Base-by-base conservation (phyloP, 2,329 filamentous ascomycete species). In the Onygenales sp. region DNA sequence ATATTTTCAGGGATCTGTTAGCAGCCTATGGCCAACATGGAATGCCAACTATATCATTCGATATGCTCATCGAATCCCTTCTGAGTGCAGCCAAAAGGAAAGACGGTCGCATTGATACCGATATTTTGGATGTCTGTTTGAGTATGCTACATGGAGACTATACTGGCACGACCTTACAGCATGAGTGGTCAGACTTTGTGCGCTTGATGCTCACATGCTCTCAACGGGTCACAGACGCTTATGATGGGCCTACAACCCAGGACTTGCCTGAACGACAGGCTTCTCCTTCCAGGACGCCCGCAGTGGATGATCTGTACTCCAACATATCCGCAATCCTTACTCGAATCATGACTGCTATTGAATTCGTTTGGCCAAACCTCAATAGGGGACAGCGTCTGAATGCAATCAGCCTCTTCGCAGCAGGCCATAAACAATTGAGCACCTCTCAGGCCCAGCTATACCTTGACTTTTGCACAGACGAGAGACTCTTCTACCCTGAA, bases 1-100 rank as follows among this genome's bases (percentile, higher is more conserved):
- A 72, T 55, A 65, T 70, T 35, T 71, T 73, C 47, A 66, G 67
- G 2, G 71, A 73, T 54, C 62, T 73, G 43, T 59, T 72, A 48
- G 64, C 67, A 45, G 68, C 69, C 31, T 66, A 71, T 48, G 68
- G 69, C 14, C 68, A 71, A 51, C 63, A 66, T 57, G 66, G 65
- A 11, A 68, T 72, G 58, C 70, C 69, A 7, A 58, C 62, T 45
- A 57, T 73, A 52, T 61, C 64, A 5, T 74, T 73, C 50, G 63
- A 66, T 10, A 60, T 59, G 42, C 57, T 74, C 38, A 60, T 72
- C 45, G 63, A 66, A 41, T 69, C 67, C 31, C 66, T 73, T 27
- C 55, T 61, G 21, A 56, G 62, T 38, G 66, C 69, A 41, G 57
- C 66, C 1, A 60, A 63, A 49, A 71, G 65, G 44, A 64, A 72